Conservation (phyloP, 139 green algal species). For the Asterochloris erici region DNA sequence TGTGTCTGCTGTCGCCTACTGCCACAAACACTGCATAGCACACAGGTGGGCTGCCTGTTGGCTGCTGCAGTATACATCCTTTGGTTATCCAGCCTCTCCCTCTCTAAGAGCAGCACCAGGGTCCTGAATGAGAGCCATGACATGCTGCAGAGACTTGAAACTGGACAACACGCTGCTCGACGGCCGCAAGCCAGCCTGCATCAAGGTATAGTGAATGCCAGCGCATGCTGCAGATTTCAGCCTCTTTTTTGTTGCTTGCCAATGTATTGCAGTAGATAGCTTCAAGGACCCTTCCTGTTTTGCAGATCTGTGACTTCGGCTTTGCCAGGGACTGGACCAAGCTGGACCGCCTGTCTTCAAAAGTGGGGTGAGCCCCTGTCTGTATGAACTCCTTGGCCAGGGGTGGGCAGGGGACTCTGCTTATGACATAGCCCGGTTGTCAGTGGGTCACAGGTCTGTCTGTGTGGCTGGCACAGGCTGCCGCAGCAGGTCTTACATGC, state of each 20-base stretch:
- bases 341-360: slow-evolving; percentile 6
- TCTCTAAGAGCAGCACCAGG: not conserved
- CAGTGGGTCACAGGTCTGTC: no score
- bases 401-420: no score
- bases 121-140: not conserved
- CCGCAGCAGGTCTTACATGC: no score
- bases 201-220: not conserved
- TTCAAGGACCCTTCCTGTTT: no score
- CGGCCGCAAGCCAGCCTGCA: slow-evolving; percentile 14
- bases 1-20: slow-evolving; percentile 35
- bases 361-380: not conserved
- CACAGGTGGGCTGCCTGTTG: slow-evolving; percentile 22
- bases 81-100: not conserved
- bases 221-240: not conserved
- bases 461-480: no score
- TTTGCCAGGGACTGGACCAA: slow-evolving; percentile 21
- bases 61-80: not conserved
- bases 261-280: no score
- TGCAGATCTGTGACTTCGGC: slow-evolving; percentile 31
- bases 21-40: slow-evolving; percentile 27
- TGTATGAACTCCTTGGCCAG: not conserved
- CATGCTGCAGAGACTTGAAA: slow-evolving; percentile 60
- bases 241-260: not conserved
- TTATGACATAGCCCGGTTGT: no score
- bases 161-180: slow-evolving; percentile 59